These are phyloP conservation scores for Claviceps maximensis DNA, from an alignment of 2,329 filamentous ascomycete genomes.

Conservation along the genomic window DNA sequence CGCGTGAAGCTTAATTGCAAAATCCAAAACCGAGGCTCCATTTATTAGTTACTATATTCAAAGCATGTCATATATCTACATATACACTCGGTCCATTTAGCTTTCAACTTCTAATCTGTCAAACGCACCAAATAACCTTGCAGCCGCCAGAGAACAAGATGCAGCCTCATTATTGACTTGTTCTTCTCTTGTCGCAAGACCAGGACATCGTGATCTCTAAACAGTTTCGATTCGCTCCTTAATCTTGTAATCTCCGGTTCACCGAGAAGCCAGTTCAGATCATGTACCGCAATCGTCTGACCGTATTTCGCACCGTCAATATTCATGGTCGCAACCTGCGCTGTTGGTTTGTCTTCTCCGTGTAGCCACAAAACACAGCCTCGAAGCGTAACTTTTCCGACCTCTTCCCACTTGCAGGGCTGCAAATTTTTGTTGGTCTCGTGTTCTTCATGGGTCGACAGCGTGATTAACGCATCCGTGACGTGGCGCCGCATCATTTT, in stretches of 20 bases:
- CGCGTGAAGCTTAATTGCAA: neutral
- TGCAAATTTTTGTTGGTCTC: slow-evolving; percentile 24
- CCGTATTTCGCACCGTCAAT: slow-evolving; percentile 21
- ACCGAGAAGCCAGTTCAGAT: slow-evolving; percentile 38
- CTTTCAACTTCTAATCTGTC: neutral
- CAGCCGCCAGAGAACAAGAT: slow-evolving; percentile 43
- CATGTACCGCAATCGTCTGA: slow-evolving; percentile 35
- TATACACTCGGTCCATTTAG: neutral
- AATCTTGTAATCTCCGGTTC: slow-evolving; percentile 29
- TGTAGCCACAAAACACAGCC: slow-evolving; percentile 34
- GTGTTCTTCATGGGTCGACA: slow-evolving; percentile 5
- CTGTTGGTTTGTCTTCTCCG: slow-evolving; percentile 10
- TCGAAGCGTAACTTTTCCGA: slow-evolving; percentile 24
- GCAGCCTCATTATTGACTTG: slow-evolving; percentile 28
- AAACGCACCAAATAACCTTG: slow-evolving; percentile 35
- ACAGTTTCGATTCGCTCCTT: slow-evolving; percentile 17
- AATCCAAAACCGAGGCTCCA: neutral
- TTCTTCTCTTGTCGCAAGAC: slow-evolving; percentile 27
- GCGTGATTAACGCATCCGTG: slow-evolving; percentile 28
- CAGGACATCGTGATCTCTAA: slow-evolving; percentile 26
- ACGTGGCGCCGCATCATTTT: slow-evolving; percentile 34
- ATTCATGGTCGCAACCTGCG: slow-evolving; percentile 33
- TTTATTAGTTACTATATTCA: neutral
- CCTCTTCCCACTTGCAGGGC: slow-evolving; percentile 31
- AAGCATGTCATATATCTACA: neutral